Base-by-base conservation (phyloP, 2,329 filamentous ascomycete genomes). In the Botryotinia narcissicola region DNA sequence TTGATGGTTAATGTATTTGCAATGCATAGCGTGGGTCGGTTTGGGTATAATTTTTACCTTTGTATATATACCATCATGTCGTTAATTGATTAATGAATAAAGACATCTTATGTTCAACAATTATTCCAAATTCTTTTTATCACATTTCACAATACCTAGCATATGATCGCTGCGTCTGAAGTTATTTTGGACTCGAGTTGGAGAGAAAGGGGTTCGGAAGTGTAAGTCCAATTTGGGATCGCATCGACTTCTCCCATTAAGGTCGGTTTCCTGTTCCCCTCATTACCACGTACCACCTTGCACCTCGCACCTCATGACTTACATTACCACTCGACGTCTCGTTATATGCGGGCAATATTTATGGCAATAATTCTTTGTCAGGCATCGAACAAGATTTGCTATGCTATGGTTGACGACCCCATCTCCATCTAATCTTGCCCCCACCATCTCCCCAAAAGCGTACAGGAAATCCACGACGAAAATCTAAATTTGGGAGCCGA, bases 11-110 rank as follows among this genome's bases (percentile, higher is more conserved):
- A 44, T 63, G 60, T 40, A 20, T 63, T 62, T 62, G 35, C 16
- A 29, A 63, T 42, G 61, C 61, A 63, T 63, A 42, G 61, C 61
- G 25, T 63, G 37, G 61, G 61, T 29, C 5, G 37, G 61, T 12
- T 29, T 63, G 37, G 37, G 40, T n/a, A 20, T 25, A 35, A 14
- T 37, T 18, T 42, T 62, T 10, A n/a, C 37, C 29, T n/a, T 63
- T 63, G 40, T 42, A 63, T 63, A 44, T 63, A 63, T 63, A 42
- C 25, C 37, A 63, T 37, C 14, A 63, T 29, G 16, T 18, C 25
- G 37, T 63, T 44, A 63, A 63, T 63, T 63, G 61, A 63, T 63
- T 29, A 40, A 63, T 63, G 61, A 63, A 63, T 44, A 62, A 62
- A 62, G 60, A 54, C 35, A n/a, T 5, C n/a, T 20, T 18, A 44